Base-by-base conservation (phyloP, 2,329 filamentous ascomycete genomes). In the Didymella exigua region DNA sequence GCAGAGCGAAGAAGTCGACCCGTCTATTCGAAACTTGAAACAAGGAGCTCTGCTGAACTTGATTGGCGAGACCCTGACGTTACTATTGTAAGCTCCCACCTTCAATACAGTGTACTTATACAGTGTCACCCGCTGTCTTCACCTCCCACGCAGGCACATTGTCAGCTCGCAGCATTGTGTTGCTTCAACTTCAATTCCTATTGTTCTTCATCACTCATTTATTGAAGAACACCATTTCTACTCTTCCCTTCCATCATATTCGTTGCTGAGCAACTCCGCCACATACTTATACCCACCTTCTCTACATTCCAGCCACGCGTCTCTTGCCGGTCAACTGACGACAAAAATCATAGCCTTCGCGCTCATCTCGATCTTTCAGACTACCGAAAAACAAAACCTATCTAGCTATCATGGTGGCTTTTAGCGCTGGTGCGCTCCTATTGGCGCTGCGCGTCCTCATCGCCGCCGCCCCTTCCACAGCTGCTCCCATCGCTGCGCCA, bases 401-500 rank as follows among this genome's bases (percentile, higher is more conserved):
- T 30, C 67, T 62, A 49, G 57, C 59, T 63, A 75, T 70, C 63
- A 76, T 76, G 74, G 70, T 76, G 54, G 67, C 66, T 49, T 70
- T 76, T 56, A 62, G 71, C 64, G 67, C 70, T 62, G 61, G 63
- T 60, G 73, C 74, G 68, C 62, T 75, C 23, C 63, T 75, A 38
- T 58, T 76, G 49, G 67, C 70, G 63, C 70, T 75, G 54, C 71
- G 70, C 65, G 67, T 73, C 56, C 56, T 75, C 49, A 63, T 72
- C 52, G 68, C 71, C 31, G 66, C 66, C 41, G 55, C 64, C 21
- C 66, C 68, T 19, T 64, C 70, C 16, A 51, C 66, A 53, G 68
- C 69, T 40, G 67, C 65, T 14, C 69, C 72, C 38, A 60, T 72
- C 41, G 54, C 45, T 11, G 40, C 45, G n/a, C 48, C 54, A 57